Percentiles rank a stretch among this genome's conserved stretches.
Evolutionary conservation across 129 eudicot species (phyloP).

Genomic region (Ambrosia trifida): DNA sequence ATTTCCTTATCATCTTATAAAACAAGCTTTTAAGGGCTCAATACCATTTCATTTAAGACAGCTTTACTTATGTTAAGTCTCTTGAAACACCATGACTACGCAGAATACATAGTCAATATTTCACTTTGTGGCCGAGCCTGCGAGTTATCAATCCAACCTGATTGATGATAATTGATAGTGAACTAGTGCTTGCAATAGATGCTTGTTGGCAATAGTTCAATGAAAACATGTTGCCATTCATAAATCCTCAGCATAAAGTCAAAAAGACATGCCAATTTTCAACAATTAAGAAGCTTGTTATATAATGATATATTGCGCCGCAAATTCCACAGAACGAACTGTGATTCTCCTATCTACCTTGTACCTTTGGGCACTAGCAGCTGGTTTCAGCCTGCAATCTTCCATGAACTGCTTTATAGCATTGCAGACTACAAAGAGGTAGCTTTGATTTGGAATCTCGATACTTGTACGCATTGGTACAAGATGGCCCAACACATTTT

Average conservation of each 20-base stretch:
- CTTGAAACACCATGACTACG: too few species aligned
- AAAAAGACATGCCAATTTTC: not conserved
- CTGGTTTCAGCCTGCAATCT: slow-evolving; percentile 41
- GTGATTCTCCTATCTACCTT: slow-evolving; percentile 24
- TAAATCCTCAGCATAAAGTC: not conserved
- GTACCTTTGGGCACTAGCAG: slow-evolving; percentile 30
- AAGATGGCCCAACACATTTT: slow-evolving; percentile 92
- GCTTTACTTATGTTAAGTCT: too few species aligned
- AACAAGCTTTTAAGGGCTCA: too few species aligned
- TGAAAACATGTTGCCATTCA: not conserved
- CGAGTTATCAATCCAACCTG: not conserved
- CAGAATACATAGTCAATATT: too few species aligned
- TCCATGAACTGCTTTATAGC: slow-evolving; percentile 83
- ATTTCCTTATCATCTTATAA: too few species aligned
- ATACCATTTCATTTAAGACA: too few species aligned
- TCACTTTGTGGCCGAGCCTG: too few species aligned
- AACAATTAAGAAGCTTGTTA: slow-evolving; percentile 5
- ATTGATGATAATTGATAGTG: not conserved
- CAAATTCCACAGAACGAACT: slow-evolving; percentile 23
- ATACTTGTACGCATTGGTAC: slow-evolving; percentile 76
- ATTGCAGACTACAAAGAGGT: slow-evolving; percentile 93
- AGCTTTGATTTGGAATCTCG: slow-evolving; percentile 79
- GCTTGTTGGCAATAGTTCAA: not conserved
- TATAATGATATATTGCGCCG: not conserved
- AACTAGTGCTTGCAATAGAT: not conserved